Evolutionary conservation across 2,329 filamentous ascomycete genomes (phyloP), one percentile per base, ranked within the genome.

Genomic region (Hypoxylon sp.): DNA sequence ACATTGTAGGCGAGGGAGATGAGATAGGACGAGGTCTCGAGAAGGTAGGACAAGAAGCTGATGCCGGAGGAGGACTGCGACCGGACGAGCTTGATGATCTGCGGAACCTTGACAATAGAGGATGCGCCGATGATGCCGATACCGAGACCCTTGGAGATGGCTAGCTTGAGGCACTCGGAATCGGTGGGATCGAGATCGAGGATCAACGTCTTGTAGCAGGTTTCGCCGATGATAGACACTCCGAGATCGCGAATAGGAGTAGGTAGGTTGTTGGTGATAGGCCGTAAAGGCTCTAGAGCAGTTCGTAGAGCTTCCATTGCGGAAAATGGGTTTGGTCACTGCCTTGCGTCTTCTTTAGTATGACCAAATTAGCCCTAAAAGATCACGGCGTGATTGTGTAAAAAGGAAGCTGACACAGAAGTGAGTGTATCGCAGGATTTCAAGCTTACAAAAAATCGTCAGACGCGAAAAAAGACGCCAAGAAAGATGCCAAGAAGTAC

Each of bases 1-100:
- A 90, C 80, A 71, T 96, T 96, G 79, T 99, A 99, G 42, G 90
- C 89, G 61, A 99, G 83, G 4, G 87, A 88, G 73, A 97, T 95
- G 65, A 97, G 80, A 75, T 95, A 93, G 51, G 88, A 85, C 47
- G 83, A 80, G 6, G 91, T 97, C 78, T 99, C 94, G 69, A 99
- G 90, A 23, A 94, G 80, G 77, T 97, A 97, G 21, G 90, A 89
- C 32, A 96, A 81, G 75, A 97, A 96, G 37, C 86, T 91, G 55
- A 99, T 82, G 63, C 94, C 94, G 32, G 84, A 83, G 19, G 91
- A 86, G 38, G 91, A 96, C 66, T 86, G 83, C 36, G 90, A 91
- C 67, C 80, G 80, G 66, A 94, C 74, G 41, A 99, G 86, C 78
- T 99, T 99, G 71, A 97, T 73, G 69, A 99, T 93, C 78, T 99